These are phyloP conservation scores for Geranomyces michiganensis DNA, from an alignment of 192 early-diverging fungal genomes.

Conservation along the genomic window DNA sequence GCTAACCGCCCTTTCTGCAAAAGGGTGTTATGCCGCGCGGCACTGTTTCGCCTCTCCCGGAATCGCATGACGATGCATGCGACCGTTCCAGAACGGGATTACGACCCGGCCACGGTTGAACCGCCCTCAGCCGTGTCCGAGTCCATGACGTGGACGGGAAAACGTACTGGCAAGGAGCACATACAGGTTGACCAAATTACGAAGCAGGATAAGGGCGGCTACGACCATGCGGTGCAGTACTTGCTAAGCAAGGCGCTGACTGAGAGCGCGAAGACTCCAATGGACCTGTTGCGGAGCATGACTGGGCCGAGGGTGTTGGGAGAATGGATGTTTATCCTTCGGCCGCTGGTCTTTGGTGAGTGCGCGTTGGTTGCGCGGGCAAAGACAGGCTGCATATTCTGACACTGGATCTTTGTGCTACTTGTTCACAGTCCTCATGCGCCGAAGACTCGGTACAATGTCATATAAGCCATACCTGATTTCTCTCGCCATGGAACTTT, in stretches of 20 bases:
- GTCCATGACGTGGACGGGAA: slow-evolving; percentile 50
- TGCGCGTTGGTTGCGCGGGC: not conserved
- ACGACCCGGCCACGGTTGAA: slow-evolving; percentile 53
- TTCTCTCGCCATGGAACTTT: slow-evolving; percentile 73
- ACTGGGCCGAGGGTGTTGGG: slow-evolving; percentile 57
- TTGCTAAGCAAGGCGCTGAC: slow-evolving; percentile 52
- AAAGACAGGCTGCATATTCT: not conserved
- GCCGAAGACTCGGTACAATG: slow-evolving; percentile 69
- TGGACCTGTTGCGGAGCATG: slow-evolving; percentile 68
- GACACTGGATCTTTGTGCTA: not conserved
- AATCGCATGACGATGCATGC: slow-evolving; percentile 64
- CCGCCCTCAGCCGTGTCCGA: slow-evolving; percentile 3
- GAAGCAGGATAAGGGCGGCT: slow-evolving; percentile 24
- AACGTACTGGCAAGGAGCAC: slow-evolving; percentile 56
- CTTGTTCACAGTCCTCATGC: slow-evolving; percentile 62
- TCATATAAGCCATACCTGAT: slow-evolving; percentile 86
- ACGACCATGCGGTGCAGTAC: slow-evolving; percentile 36
- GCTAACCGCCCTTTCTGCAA: too few relatives aligned
- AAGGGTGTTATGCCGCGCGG: slow-evolving; percentile 54
- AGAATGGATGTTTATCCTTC: slow-evolving; percentile 80
- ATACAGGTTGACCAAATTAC: slow-evolving; percentile 44
- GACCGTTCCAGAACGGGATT: slow-evolving; percentile 67
- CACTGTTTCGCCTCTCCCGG: slow-evolving; percentile 53
- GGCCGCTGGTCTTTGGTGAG: slow-evolving; percentile 84
- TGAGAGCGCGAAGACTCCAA: slow-evolving; percentile 68